These are phyloP conservation scores for Kitagawia praeruptora DNA, from an alignment of 129 eudicot genomes.

Conservation along the genomic window DNA sequence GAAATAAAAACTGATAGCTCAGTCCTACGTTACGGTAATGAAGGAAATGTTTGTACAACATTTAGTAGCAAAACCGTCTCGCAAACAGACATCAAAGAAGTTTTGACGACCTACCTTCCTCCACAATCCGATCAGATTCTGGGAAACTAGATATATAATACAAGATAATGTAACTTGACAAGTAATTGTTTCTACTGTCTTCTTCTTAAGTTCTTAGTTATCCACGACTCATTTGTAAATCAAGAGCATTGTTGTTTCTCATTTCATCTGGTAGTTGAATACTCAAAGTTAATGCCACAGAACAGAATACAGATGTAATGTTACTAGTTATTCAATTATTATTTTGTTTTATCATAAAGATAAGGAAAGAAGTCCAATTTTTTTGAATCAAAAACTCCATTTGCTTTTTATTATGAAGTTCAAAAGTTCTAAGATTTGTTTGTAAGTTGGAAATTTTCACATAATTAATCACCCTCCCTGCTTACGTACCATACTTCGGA, in stretches of 20 bases:
- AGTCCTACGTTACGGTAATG: neutral
- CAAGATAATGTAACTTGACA: neutral
- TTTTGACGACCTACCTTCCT: constrained; percentile 11
- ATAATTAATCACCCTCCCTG: too few relatives aligned
- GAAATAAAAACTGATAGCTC: neutral
- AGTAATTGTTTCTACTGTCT: neutral
- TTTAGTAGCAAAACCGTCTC: constrained; percentile 2
- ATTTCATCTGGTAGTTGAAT: neutral
- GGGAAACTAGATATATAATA: constrained; percentile 4
- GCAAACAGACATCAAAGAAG: neutral
- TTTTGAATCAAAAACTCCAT: too few relatives aligned
- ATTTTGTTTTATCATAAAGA: too few relatives aligned
- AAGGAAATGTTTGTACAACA: constrained; percentile 3
- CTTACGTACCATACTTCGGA: too few relatives aligned
- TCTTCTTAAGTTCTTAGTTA: neutral
- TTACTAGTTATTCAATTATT: neutral
- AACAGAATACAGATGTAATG: neutral
- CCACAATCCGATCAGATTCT: constrained; percentile 10
- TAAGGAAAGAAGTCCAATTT: too few relatives aligned
- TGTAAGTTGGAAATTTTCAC: too few relatives aligned
- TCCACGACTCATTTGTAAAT: neutral
- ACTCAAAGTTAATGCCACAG: neutral
- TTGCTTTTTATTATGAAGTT: too few relatives aligned
- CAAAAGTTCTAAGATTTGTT: too few relatives aligned
- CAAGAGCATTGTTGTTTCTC: neutral